Evolutionary conservation across 257 asterid species (phyloP).

Genomic region (Ajuga chamaepitys): DNA sequence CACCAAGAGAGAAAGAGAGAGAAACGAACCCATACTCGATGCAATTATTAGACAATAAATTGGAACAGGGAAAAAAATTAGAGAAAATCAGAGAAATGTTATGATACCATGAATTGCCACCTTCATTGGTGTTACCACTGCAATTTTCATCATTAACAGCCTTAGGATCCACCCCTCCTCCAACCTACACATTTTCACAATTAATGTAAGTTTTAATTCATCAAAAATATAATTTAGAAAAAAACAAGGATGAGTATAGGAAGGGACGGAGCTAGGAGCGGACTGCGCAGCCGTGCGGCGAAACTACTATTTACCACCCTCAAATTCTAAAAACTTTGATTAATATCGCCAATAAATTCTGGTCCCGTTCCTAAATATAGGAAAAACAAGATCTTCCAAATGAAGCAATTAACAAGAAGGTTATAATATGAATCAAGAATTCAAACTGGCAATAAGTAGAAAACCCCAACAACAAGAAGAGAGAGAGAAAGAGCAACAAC

Average conservation of each 20-base stretch:
- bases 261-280: too few relatives aligned
- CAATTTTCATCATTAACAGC: slow-evolving; percentile 49
- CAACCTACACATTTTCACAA: slow-evolving; percentile 29
- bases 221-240: too few relatives aligned
- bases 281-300: too few relatives aligned
- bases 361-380: too few relatives aligned
- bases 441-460: slow-evolving; percentile 13
- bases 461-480: neutral
- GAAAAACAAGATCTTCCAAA: slow-evolving; percentile 15
- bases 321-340: too few relatives aligned
- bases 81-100: neutral
- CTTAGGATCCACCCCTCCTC: slow-evolving; percentile 52
- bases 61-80: neutral
- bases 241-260: too few relatives aligned
- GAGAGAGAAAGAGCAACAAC: slow-evolving; percentile 12
- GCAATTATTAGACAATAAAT: neutral
- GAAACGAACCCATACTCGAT: neutral
- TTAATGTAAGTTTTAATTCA: neutral
- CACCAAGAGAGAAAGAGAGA: neutral
- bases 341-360: neutral
- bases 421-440: slow-evolving; percentile 11
- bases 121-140: slow-evolving; percentile 44
- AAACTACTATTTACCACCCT: too few relatives aligned
- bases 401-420: slow-evolving; percentile 22
- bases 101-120: slow-evolving; percentile 58